A percentile compares a stretch with the other conserved stretches of the same genome.
Conservation (phyloP, 257 asterid genomes). For the Cruciata laevipes region DNA sequence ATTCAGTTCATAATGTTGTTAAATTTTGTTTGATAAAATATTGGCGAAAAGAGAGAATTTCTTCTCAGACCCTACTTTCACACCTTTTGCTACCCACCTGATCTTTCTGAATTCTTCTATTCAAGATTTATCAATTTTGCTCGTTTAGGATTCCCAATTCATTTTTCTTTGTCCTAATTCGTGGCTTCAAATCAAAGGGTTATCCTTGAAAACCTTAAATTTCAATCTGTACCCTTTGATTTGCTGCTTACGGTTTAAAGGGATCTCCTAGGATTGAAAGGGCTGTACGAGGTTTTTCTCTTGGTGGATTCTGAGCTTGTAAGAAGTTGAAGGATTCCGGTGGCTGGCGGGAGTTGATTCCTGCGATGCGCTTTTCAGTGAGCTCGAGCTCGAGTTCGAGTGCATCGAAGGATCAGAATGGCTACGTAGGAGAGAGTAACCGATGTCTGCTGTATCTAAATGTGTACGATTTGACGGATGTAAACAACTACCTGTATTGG, state of each 20-base stretch:
- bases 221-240: background rate
- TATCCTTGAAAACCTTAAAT: constrained; percentile 6
- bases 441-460: constrained; percentile 55
- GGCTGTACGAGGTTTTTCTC: constrained; percentile 2
- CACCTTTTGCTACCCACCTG: background rate
- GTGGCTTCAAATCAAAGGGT: background rate
- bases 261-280: background rate
- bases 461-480: constrained; percentile 73
- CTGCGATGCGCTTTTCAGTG: constrained; percentile 61
- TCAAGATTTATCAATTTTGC: background rate
- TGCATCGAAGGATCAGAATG: constrained; percentile 38
- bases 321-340: constrained; percentile 19
- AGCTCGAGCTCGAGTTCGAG: constrained; percentile 49
- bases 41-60: too few relatives aligned
- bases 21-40: too few relatives aligned
- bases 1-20: too few relatives aligned
- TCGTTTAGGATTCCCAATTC: constrained; percentile 2
- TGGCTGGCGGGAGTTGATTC: background rate
- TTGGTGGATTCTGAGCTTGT: constrained; percentile 15
- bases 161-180: background rate
- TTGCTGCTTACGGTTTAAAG: background rate
- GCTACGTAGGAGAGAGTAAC: constrained; percentile 32
- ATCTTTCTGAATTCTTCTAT: background rate
- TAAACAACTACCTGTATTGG: constrained; percentile 79
- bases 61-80: background rate